Percentiles rank a stretch among this genome's conserved stretches.
phyloP scores from a whole-genome alignment of 2,329 filamentous ascomycete genomes.

The Graphilbum sp. region DNA sequence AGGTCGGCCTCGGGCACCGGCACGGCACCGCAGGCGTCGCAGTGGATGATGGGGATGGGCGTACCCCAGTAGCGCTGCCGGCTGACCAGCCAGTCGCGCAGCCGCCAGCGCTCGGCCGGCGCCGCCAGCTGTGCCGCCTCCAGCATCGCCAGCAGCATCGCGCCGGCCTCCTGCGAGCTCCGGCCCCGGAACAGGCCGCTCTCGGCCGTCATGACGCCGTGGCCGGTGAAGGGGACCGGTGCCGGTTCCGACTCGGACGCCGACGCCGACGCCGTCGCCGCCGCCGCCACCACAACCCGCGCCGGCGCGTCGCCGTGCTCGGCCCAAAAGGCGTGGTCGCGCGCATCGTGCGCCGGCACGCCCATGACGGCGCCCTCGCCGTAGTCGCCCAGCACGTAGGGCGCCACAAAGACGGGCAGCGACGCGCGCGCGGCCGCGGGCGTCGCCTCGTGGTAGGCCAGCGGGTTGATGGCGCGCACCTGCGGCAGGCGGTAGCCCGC shows the following conservation, averaged over 20 bases:
- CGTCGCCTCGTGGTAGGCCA: constrained; percentile 36
- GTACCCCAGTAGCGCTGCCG: constrained; percentile 88
- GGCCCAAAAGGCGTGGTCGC: constrained; percentile 69
- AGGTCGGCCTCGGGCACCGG: constrained; percentile 63
- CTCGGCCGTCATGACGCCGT: constrained; percentile 50
- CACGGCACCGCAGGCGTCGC: constrained; percentile 57
- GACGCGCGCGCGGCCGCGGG: constrained; percentile 35
- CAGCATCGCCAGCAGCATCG: constrained; percentile 41
- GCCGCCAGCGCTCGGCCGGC: constrained; percentile 55
- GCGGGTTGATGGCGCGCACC: constrained; percentile 47
- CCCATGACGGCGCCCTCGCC: constrained; percentile 86
- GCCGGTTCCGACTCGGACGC: neutral
- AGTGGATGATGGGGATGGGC: constrained; percentile 80
- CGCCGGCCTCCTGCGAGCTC: constrained; percentile 43
- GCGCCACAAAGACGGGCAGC: constrained; percentile 64
- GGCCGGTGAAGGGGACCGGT: constrained; percentile 41
- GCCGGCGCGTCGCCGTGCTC: constrained; percentile 48
- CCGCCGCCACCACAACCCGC: constrained; percentile 41
- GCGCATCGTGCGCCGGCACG: constrained; percentile 67
- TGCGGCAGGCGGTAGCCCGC: constrained; percentile 51
- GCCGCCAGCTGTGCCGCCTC: constrained; percentile 40
- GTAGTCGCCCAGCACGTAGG: constrained; percentile 74
- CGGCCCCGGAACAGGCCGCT: constrained; percentile 50
- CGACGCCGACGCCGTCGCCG: constrained; percentile 15
- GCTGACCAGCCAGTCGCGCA: constrained; percentile 82